A percentile compares a stretch with the other conserved stretches of the same genome.
These are phyloP conservation scores for Pholiota molesta DNA, from an alignment of 768 basidiomycete species.

Conservation along the genomic window DNA sequence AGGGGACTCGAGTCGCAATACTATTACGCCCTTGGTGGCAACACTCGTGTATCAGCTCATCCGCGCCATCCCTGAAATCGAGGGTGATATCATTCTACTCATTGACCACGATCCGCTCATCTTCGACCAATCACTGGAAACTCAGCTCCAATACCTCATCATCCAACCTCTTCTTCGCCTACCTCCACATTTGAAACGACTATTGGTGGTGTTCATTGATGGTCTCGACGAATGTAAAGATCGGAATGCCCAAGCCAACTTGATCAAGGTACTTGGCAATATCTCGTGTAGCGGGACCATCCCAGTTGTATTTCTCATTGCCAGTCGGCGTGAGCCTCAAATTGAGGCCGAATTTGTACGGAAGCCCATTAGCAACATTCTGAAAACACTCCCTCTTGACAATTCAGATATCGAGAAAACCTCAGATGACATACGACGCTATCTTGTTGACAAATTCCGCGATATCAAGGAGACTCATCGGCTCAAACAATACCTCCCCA, in stretches of 20 bases:
- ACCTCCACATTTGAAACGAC: not conserved
- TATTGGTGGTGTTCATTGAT: slow-evolving; percentile 12
- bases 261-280: slow-evolving; percentile 1
- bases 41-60: slow-evolving; percentile 5
- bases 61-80: not conserved
- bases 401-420: not conserved
- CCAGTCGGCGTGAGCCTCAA: slow-evolving; percentile 16
- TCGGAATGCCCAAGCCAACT: slow-evolving; percentile 1
- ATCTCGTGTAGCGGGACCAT: not conserved
- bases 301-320: slow-evolving; percentile 13
- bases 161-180: not conserved
- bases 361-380: not conserved
- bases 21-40: not conserved
- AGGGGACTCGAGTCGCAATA: not conserved
- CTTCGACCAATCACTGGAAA: slow-evolving; percentile 5
- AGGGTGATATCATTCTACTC: not conserved
- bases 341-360: slow-evolving; percentile 10
- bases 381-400: slow-evolving; percentile 4
- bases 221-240: slow-evolving; percentile 13
- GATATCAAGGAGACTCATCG: not conserved
- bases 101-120: slow-evolving; percentile 7
- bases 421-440: slow-evolving; percentile 10
- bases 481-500: not conserved
- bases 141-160: not conserved
- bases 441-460: not conserved